Conservation (phyloP, 2,329 filamentous ascomycete species). For the Furcasterigmium furcatum region DNA sequence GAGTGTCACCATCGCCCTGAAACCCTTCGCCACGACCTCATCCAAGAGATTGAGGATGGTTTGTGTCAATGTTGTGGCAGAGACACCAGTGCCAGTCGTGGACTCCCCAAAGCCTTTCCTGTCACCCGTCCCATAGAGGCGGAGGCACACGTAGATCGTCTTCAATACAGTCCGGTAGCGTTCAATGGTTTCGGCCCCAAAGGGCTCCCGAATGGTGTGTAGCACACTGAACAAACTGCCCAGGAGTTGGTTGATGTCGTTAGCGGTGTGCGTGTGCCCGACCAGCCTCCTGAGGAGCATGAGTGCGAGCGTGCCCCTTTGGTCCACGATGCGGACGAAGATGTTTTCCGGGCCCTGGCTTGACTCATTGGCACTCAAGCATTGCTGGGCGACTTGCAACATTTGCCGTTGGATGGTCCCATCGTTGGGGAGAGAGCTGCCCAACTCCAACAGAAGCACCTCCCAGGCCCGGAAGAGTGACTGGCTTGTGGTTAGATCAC, state of each 20-base stretch:
- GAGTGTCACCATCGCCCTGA: conserved; percentile 75
- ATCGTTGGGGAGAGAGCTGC: conserved; percentile 54
- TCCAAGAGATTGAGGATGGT: conserved; percentile 78
- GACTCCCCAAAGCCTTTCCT: conserved; percentile 17
- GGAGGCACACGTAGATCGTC: conserved; percentile 78
- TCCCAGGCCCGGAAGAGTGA: conserved; percentile 87
- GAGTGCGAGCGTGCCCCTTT: conserved; percentile 77
- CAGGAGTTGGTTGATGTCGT: conserved; percentile 50
- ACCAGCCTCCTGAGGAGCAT: conserved; percentile 79
- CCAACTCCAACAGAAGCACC: conserved; percentile 79
- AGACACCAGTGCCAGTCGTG: conserved; percentile 21
- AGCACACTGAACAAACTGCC: conserved; percentile 49
- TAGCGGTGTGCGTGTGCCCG: conserved; percentile 46
- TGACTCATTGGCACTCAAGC: conserved; percentile 73
- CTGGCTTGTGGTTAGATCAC: conserved; percentile 39
- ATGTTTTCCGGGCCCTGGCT: conserved; percentile 72
- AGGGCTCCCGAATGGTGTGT: conserved; percentile 51
- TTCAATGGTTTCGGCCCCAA: conserved; percentile 46
- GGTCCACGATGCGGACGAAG: conserved; percentile 74
- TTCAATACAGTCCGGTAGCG: conserved; percentile 85
- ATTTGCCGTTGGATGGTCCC: conserved; percentile 64
- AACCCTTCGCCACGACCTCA: conserved; percentile 74
- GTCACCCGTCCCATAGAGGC: conserved; percentile 50
- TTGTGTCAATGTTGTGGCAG: conserved; percentile 46
- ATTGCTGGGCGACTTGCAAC: conserved; percentile 71